phyloP scores from a whole-genome alignment of 73 alveolate genomes.

The Paramecium tetraurelia region DNA sequence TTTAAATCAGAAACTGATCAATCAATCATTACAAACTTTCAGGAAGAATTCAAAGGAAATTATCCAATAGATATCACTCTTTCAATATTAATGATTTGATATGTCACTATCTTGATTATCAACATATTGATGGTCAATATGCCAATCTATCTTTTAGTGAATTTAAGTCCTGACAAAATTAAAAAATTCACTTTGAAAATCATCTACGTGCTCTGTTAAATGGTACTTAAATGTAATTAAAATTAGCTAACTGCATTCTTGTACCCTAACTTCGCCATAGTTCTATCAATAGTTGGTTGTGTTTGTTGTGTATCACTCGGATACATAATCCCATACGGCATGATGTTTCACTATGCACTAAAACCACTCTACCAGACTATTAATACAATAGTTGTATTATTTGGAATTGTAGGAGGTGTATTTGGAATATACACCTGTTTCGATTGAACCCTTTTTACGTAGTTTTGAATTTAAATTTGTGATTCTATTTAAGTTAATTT shows the following conservation, averaged over 20 bases:
- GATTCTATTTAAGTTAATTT: not conserved
- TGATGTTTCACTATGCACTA: not conserved
- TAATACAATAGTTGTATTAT: not conserved
- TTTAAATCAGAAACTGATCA: not conserved
- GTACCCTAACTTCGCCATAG: conserved; percentile 29
- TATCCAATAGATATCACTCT: not conserved
- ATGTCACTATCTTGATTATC: not conserved
- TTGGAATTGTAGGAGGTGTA: not conserved
- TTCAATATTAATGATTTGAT: not conserved
- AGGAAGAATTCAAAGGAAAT: not conserved
- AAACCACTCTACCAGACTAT: not conserved
- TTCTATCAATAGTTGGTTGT: not conserved
- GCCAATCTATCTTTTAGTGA: not conserved
- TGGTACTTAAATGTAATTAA: not conserved
- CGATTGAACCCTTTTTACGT: not conserved
- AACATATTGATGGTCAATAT: not conserved
- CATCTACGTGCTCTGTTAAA: not conserved
- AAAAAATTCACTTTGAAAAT: not conserved
- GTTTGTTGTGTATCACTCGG: not conserved
- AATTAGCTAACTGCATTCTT: not conserved
- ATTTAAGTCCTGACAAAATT: not conserved
- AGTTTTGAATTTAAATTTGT: not conserved
- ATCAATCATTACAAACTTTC: not conserved
- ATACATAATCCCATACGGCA: not conserved
- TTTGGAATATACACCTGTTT: not conserved